Percentiles rank a stretch among this genome's conserved stretches.
Evolutionary conservation across 2,329 filamentous ascomycete genomes (phyloP).

Genomic region (Teratosphaeria zuluensis): DNA sequence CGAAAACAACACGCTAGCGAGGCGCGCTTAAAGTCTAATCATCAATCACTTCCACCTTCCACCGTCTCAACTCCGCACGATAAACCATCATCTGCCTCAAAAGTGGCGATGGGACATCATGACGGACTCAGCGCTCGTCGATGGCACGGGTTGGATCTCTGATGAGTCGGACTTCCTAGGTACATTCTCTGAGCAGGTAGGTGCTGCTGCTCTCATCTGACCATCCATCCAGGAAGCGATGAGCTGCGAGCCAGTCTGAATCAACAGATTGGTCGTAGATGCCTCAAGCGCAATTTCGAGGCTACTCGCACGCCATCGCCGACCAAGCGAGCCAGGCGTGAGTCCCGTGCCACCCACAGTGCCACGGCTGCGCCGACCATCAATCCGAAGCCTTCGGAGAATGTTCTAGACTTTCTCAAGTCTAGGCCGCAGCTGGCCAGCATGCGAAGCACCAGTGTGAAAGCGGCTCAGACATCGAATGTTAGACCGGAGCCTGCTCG

Average conservation of each 20-base stretch:
- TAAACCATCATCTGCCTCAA: not conserved
- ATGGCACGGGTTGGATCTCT: slow-evolving; percentile 14
- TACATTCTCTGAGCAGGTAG: slow-evolving; percentile 12
- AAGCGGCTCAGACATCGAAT: not conserved
- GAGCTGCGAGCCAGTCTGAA: not conserved
- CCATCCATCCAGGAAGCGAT: not conserved
- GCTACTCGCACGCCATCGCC: not conserved
- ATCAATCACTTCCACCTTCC: not conserved
- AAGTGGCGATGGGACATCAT: not conserved
- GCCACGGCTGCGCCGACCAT: not conserved
- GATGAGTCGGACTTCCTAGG: slow-evolving; percentile 39
- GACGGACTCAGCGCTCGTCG: not conserved
- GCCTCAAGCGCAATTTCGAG: not conserved
- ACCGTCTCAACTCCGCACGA: not conserved
- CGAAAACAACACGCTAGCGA: too few species aligned
- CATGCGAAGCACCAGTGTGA: slow-evolving; percentile 3
- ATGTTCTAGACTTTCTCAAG: slow-evolving; percentile 11
- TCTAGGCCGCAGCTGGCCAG: slow-evolving; percentile 10
- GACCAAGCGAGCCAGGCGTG: not conserved
- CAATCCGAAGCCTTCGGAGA: not conserved
- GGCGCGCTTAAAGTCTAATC: too few species aligned
- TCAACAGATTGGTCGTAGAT: not conserved
- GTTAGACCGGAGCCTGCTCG: not conserved
- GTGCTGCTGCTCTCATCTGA: not conserved
- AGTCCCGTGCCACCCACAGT: not conserved